Evolutionary conservation across 306 rosid genomes (phyloP), one percentile per base, ranked within the genome.

Genomic region (Ziziphus jujuba): DNA sequence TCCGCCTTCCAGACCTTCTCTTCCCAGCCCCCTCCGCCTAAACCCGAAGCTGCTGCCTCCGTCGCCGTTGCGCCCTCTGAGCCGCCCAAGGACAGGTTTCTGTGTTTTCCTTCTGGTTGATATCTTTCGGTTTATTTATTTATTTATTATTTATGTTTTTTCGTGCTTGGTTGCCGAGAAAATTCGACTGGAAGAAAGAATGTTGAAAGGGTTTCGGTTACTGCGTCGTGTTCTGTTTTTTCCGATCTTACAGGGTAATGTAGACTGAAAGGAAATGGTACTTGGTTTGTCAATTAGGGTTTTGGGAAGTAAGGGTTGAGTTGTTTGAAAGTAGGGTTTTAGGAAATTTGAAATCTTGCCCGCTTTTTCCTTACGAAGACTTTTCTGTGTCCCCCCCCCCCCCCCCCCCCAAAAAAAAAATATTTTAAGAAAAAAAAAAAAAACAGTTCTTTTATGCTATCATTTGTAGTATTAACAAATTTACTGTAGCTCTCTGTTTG

Each of bases 31-130:
- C 60, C 56, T 11, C 67, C 74, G 35, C 22, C 44, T 12, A 76
- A 83, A 59, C 68, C 70, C 15, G 84, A 75, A 1, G 51, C 80
- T 33, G 19, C 67, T 24, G n/a, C 63, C 14, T 52, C 70, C 3
- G 65, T 71, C n/a, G 36, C 70, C 45, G 69, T 17, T 63, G 40
- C 79, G 4, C 75, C 58, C 69, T 65, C 77, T 47, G 85, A 74
- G 54, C 70, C 62, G 64, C 85, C 90, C 31, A 89, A 86, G 65
- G 85, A 84, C 17, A 77, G 88, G 92, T 90, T 66, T 23, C 74
- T 65, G 65, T 73, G n/a, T n/a, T n/a, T n/a, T 36, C 24, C 28
- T 35, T 23, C 3, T 68, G 44, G 44, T 3, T 0, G 28, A 49
- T 36, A 33, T 52, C 49, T 5, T 74, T n/a, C n/a, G n/a, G n/a